phyloP scores from a whole-genome alignment of 2,329 filamentous ascomycete species.

The Penicillium sp. region DNA sequence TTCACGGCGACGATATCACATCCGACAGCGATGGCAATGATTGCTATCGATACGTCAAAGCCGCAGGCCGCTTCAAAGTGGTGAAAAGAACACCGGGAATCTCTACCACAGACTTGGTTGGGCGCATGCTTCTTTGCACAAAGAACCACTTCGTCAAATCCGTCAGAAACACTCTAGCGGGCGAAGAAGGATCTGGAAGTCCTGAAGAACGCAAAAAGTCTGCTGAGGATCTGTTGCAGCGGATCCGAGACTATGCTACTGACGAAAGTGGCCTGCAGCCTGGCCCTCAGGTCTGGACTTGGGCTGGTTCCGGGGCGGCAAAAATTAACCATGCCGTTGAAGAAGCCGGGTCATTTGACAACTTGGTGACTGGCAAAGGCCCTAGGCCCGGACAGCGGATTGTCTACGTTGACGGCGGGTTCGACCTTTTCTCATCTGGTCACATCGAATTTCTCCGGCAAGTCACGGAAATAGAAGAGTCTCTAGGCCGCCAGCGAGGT shows the following conservation, averaged over 20 bases:
- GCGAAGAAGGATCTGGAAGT: conserved; percentile 69
- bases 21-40: conserved; percentile 91
- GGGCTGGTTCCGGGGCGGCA: conserved; percentile 51
- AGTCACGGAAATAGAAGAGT: conserved; percentile 71
- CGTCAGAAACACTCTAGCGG: conserved; percentile 65
- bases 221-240: conserved; percentile 68
- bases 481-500: conserved; percentile 62
- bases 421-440: conserved; percentile 92
- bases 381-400: conserved; percentile 76
- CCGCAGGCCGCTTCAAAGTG: conserved; percentile 88
- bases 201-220: conserved; percentile 63
- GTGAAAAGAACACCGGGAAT: conserved; percentile 96
- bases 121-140: conserved; percentile 96
- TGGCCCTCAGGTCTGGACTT: conserved; percentile 82
- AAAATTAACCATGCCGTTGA: conserved; percentile 45
- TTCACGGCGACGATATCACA: conserved; percentile 96
- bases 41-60: conserved; percentile 97
- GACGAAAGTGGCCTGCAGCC: conserved; percentile 77
- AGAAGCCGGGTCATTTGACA: conserved; percentile 64
- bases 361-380: conserved; percentile 67
- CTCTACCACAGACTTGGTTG: conserved; percentile 96
- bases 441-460: conserved; percentile 91
- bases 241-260: conserved; percentile 82
- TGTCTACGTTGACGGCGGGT: conserved; percentile 94
- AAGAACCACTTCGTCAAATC: conserved; percentile 88